These are phyloP conservation scores for Tricholoma matsutake DNA, from an alignment of 768 basidiomycete genomes.

Conservation along the genomic window DNA sequence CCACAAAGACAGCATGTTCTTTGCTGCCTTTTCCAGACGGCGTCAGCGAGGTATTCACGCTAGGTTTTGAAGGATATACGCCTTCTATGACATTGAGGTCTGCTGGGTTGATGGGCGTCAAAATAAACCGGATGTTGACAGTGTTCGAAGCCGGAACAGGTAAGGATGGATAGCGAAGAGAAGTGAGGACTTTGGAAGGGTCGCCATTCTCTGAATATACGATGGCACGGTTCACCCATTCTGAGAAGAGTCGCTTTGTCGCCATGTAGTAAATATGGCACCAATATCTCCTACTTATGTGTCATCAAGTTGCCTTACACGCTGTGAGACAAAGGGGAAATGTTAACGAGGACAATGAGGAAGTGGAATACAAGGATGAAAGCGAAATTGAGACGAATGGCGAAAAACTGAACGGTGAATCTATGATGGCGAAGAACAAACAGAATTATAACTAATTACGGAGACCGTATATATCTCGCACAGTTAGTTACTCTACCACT, in stretches of 20 bases:
- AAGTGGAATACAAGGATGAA: too few relatives aligned
- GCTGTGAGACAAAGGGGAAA: too few relatives aligned
- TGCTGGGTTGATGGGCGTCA: conserved; percentile 79
- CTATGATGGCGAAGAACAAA: too few relatives aligned
- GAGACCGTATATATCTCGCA: too few relatives aligned
- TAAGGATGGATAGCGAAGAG: conserved; percentile 48
- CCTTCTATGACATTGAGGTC: conserved; percentile 82
- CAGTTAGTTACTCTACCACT: too few relatives aligned
- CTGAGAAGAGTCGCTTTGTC: conserved; percentile 12
- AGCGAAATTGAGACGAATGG: too few relatives aligned
- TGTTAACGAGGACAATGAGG: too few relatives aligned
- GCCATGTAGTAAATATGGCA: conserved; percentile 12
- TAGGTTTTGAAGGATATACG: conserved; percentile 71
- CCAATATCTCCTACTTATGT: too few relatives aligned
- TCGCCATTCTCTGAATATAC: conserved; percentile 61
- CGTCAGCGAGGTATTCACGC: conserved; percentile 32
- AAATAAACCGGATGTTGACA: conserved; percentile 62
- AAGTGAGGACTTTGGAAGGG: conserved; percentile 56
- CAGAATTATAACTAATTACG: too few relatives aligned
- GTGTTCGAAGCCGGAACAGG: conserved; percentile 53
- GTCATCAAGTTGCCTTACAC: too few relatives aligned
- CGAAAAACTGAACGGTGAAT: too few relatives aligned
- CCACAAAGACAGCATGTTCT: conserved; percentile 48
- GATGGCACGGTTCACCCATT: conserved; percentile 53
- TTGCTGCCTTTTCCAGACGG: conserved; percentile 29